Evolutionary conservation across 768 basidiomycete genomes (phyloP), one percentile per base, ranked within the genome.

Genomic region (Rhodotorula sphaerocarpa): DNA sequence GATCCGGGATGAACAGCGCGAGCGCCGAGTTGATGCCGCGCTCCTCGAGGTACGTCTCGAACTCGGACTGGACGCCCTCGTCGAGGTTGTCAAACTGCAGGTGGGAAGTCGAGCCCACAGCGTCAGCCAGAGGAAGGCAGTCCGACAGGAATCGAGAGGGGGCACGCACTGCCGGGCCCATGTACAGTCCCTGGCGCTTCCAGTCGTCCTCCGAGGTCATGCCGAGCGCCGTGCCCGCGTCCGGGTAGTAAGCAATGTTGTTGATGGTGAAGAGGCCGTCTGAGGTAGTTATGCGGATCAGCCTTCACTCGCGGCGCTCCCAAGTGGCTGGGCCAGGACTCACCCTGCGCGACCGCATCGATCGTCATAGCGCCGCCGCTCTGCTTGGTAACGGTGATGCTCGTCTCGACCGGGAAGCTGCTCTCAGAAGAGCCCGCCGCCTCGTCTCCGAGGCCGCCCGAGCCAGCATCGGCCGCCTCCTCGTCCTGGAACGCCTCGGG

Each of bases 181-280:
- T 84, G 80, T 95, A 97, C 67, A 87, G 77, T 3, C 87, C 90
- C 25, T 91, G 82, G 50, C 92, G 83, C 74, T 86, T 87, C 90
- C 88, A 96, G 77, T 96, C 91, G 12, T 87, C 86, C 67, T 97
- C 90, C 11, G 88, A 85, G 18, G 84, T 88, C 70, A 88, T 76
- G 11, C 86, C 86, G 20, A 82, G 84, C 18, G 84, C 90, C 18
- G 87, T 70, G 71, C 82, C 80, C 34, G 79, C 77, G 69, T 90
- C 87, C 2, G 79, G 75, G 77, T 93, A 96, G 79, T 80, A 90
- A 3, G 91, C 83, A 65, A 92, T 82, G 76, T 89, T 93, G 75
- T 95, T 91, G 55, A 92, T 79, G n/a, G 86, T 75, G 73, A 93
- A 90, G 30, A 81, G 74, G 47, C 86, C 87, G 39, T 88, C 86